These are phyloP conservation scores for Rhizomucor pusillus DNA, from an alignment of 371 early-diverging fungal genomes.

Conservation along the genomic window DNA sequence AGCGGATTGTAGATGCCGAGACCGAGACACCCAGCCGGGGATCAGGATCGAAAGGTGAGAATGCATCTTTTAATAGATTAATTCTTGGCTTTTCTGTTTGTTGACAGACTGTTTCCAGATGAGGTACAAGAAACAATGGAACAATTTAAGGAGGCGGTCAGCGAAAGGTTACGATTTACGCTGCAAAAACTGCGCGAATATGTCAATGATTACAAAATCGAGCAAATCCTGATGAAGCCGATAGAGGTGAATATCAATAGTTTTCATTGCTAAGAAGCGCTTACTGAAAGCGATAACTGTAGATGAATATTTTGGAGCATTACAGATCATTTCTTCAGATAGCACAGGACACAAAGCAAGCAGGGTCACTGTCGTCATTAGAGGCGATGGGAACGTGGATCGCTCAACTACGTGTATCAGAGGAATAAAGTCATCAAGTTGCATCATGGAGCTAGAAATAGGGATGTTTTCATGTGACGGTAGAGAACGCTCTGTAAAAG, in stretches of 20 bases:
- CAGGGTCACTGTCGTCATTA: conserved; percentile 8
- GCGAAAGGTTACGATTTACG: conserved; percentile 53
- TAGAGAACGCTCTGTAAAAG: conserved; percentile 3
- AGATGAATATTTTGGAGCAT: conserved; percentile 67
- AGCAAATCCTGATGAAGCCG: conserved; percentile 67
- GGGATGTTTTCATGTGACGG: conserved; percentile 6
- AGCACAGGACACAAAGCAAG: conserved; percentile 1
- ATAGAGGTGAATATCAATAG: conserved; percentile 52
- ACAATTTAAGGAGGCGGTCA: conserved; percentile 55
- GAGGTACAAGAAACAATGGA: conserved; percentile 17
- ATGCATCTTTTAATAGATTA: conserved; percentile 17
- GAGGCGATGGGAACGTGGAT: conserved; percentile 17
- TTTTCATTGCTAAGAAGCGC: too few relatives aligned
- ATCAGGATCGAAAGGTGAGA: background rate
- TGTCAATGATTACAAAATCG: conserved; percentile 73
- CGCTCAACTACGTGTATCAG: conserved; percentile 10
- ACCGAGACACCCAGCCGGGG: too few relatives aligned
- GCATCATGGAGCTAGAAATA: background rate
- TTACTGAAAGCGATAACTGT: conserved; percentile 1
- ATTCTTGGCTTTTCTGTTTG: background rate
- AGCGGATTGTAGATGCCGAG: too few relatives aligned
- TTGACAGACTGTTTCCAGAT: conserved; percentile 6
- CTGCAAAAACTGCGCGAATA: conserved; percentile 64
- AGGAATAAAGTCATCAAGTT: background rate
- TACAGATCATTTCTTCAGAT: conserved; percentile 61